Evolutionary conservation across 2,329 filamentous ascomycete species (phyloP).

Genomic region (Phialophora macrospora): DNA sequence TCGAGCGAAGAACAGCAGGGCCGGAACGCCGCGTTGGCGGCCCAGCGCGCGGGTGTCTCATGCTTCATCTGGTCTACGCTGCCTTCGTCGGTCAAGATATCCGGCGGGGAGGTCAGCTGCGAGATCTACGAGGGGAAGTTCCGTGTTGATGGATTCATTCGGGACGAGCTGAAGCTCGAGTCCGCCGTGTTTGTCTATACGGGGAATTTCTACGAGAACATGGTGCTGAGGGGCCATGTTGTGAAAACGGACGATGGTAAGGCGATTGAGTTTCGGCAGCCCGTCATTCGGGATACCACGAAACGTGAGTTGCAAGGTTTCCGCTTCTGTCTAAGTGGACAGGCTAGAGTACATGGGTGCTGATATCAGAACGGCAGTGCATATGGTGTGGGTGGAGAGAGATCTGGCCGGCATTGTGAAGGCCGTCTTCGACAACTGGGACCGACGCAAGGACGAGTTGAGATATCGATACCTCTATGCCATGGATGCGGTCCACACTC

Average conservation of each 20-base stretch:
- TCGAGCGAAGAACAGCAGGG: conserved; percentile 33
- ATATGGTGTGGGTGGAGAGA: conserved; percentile 35
- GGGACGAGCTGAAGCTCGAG: conserved; percentile 30
- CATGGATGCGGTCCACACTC: conserved; percentile 27
- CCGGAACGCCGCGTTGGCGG: conserved; percentile 26
- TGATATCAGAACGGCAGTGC: conserved; percentile 19
- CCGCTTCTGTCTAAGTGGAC: not conserved
- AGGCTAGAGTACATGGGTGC: not conserved
- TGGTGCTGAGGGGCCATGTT: conserved; percentile 28
- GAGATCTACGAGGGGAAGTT: conserved; percentile 37
- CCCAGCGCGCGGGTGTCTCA: conserved; percentile 23
- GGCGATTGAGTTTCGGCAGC: conserved; percentile 30
- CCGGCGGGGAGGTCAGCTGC: conserved; percentile 24
- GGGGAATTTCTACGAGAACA: conserved; percentile 37
- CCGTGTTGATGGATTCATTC: conserved; percentile 36
- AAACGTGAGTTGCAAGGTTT: conserved; percentile 17
- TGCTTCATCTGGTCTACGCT: conserved; percentile 34
- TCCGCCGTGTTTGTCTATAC: conserved; percentile 35
- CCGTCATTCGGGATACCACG: conserved; percentile 27
- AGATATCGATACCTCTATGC: conserved; percentile 26
- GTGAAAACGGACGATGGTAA: conserved; percentile 20
- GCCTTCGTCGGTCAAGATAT: conserved; percentile 27
- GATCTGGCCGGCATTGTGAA: conserved; percentile 34
- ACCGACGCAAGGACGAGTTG: conserved; percentile 30
- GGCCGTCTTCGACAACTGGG: conserved; percentile 38